These are phyloP conservation scores for Coniochaeta hoffmannii DNA, from an alignment of 2,329 filamentous ascomycete genomes.

Conservation along the genomic window DNA sequence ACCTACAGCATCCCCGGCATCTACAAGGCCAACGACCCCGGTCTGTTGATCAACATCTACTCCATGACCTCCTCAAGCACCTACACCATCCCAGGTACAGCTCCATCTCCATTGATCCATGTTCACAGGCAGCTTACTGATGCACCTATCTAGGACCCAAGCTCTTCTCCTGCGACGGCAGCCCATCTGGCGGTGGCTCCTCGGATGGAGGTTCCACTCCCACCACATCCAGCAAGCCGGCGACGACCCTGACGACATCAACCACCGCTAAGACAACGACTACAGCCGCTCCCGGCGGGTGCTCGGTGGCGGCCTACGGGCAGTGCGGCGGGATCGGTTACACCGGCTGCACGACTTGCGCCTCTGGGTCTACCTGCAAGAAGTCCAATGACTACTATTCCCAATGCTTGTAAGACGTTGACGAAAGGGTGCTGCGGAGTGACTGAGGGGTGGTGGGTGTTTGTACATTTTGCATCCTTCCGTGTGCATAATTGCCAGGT, in stretches of 20 bases:
- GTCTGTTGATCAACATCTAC: conserved; percentile 30
- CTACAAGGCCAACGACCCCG: conserved; percentile 28
- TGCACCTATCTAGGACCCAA: neutral
- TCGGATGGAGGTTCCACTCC: neutral
- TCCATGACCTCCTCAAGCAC: conserved; percentile 20
- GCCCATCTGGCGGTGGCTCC: neutral
- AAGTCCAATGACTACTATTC: conserved; percentile 29
- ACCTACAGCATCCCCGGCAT: conserved; percentile 30
- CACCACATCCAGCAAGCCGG: neutral
- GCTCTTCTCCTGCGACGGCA: conserved; percentile 1
- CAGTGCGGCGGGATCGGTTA: conserved; percentile 9
- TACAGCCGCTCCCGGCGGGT: neutral
- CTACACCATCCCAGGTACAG: conserved; percentile 24
- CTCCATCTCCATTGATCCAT: conserved; percentile 11
- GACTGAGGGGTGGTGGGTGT: neutral
- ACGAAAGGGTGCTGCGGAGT: neutral
- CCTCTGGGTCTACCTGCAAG: conserved; percentile 35
- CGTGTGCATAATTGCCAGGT: neutral
- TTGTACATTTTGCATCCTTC: neutral
- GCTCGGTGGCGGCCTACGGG: conserved; percentile 4
- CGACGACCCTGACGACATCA: conserved; percentile 6
- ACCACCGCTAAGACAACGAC: conserved; percentile 3
- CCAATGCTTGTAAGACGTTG: conserved; percentile 9
- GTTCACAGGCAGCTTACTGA: neutral
- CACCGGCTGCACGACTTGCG: conserved; percentile 24